Conservation (phyloP, 441 rosid genomes). For the Erysimum cheiri region DNA sequence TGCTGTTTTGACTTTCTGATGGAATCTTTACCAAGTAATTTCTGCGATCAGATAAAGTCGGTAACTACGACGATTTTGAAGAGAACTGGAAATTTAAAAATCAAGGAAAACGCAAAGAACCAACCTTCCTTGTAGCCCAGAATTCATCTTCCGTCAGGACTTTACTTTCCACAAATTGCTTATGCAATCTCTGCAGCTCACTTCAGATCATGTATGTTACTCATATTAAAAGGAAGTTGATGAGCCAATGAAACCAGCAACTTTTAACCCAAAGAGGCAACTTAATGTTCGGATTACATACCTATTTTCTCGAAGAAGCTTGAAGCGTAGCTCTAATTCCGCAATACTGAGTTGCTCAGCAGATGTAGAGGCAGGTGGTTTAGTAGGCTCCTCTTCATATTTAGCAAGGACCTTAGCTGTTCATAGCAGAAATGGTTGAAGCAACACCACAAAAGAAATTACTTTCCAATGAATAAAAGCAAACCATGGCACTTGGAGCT, state of each 20-base stretch:
- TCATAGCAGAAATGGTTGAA: conserved; percentile 28
- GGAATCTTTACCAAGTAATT: conserved; percentile 65
- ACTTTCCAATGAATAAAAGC: conserved; percentile 10
- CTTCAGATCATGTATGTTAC: conserved; percentile 48
- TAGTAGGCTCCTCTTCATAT: conserved; percentile 60
- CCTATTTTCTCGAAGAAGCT: conserved; percentile 74
- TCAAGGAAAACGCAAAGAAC: conserved; percentile 30
- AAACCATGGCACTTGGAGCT: conserved; percentile 32
- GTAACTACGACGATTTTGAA: conserved; percentile 28
- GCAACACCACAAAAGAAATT: conserved; percentile 3
- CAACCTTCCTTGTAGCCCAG: conserved; percentile 91
- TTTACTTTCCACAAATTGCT: conserved; percentile 72
- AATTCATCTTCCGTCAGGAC: conserved; percentile 84
- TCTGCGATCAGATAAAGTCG: conserved; percentile 52
- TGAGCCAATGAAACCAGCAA: conserved; percentile 25
- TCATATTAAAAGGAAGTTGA: conserved; percentile 27
- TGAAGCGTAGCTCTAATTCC: conserved; percentile 71
- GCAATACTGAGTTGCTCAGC: conserved; percentile 71
- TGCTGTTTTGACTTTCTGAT: conserved; percentile 69
- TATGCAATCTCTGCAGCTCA: conserved; percentile 91
- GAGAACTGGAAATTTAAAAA: conserved; percentile 17
- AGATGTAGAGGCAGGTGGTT: conserved; percentile 48
- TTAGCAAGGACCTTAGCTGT: conserved; percentile 73
- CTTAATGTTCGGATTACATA: conserved; percentile 34
- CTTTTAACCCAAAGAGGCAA: conserved; percentile 2